Evolutionary conservation across 129 eudicot species (phyloP).

Genomic region (Flaveria bidentis): DNA sequence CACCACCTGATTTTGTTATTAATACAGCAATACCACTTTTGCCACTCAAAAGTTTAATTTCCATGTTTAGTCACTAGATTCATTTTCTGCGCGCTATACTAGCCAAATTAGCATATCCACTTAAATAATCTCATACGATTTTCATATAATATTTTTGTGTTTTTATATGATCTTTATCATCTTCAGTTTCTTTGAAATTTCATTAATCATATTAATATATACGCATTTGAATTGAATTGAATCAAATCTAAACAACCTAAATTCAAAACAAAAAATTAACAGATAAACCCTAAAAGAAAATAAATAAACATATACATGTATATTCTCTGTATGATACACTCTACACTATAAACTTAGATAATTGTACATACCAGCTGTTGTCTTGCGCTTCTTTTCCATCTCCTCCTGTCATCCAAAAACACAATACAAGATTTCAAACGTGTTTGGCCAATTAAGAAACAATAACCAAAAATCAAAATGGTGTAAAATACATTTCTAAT

Average conservation of each 20-base stretch:
- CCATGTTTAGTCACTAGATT: neutral
- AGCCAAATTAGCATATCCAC: neutral
- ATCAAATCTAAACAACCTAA: neutral
- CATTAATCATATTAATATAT: neutral
- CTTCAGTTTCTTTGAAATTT: neutral
- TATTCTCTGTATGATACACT: neutral
- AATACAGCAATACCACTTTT: neutral
- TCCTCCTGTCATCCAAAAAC: conserved; percentile 67
- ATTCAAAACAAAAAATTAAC: neutral
- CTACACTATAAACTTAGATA: neutral
- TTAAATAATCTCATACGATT: neutral
- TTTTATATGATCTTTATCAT: conserved; percentile 15
- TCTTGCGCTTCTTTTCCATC: conserved; percentile 62
- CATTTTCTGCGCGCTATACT: conserved; percentile 2
- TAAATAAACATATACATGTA: neutral
- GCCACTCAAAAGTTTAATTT: neutral
- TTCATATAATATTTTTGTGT: neutral
- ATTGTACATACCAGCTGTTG: conserved; percentile 49
- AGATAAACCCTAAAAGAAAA: neutral
- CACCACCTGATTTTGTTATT: neutral
- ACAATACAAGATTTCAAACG: conserved; percentile 13
- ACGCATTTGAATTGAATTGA: neutral
- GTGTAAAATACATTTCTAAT: conserved; percentile 1
- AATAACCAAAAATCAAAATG: neutral
- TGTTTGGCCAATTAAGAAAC: conserved; percentile 10